These are phyloP conservation scores for Hirsutella thompsonii DNA, from an alignment of 2,329 filamentous ascomycete genomes.

Conservation along the genomic window DNA sequence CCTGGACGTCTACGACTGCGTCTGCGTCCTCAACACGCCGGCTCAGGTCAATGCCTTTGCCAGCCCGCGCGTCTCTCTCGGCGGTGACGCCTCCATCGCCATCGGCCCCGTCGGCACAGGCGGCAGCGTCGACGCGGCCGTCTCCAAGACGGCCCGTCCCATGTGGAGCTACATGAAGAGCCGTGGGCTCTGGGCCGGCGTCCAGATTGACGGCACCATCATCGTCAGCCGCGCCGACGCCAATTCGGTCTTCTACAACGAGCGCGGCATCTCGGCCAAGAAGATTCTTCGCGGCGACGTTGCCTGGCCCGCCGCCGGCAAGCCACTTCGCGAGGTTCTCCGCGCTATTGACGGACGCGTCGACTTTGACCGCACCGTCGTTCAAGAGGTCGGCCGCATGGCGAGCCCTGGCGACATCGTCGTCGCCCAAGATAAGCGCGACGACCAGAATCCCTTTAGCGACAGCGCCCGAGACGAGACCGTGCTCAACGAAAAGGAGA, in stretches of 20 bases:
- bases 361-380: slow-evolving; percentile 12
- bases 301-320: slow-evolving; percentile 25
- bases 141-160: slow-evolving; percentile 32
- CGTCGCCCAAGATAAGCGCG: slow-evolving; percentile 18
- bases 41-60: slow-evolving; percentile 57
- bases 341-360: slow-evolving; percentile 22
- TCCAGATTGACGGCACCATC: slow-evolving; percentile 71
- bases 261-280: slow-evolving; percentile 27
- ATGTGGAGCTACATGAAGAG: slow-evolving; percentile 77
- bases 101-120: slow-evolving; percentile 47
- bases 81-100: slow-evolving; percentile 56
- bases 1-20: slow-evolving; percentile 65
- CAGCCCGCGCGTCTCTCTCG: slow-evolving; percentile 51
- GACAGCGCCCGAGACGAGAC: slow-evolving; percentile 5
- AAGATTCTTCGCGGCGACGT: slow-evolving; percentile 23
- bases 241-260: slow-evolving; percentile 65
- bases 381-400: slow-evolving; percentile 13
- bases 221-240: slow-evolving; percentile 65
- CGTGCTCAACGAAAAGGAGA: slow-evolving; percentile 13
- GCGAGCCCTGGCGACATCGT: slow-evolving; percentile 10
- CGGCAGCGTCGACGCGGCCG: slow-evolving; percentile 35
- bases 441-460: slow-evolving; percentile 6
- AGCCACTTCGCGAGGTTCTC: slow-evolving; percentile 25
- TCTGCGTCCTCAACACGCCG: slow-evolving; percentile 59
- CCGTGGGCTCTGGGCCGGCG: slow-evolving; percentile 64